Percentiles rank a stretch among this genome's conserved stretches.
phyloP scores from a whole-genome alignment of 2,329 filamentous ascomycete species.

The Decorospora gaudefroyi region DNA sequence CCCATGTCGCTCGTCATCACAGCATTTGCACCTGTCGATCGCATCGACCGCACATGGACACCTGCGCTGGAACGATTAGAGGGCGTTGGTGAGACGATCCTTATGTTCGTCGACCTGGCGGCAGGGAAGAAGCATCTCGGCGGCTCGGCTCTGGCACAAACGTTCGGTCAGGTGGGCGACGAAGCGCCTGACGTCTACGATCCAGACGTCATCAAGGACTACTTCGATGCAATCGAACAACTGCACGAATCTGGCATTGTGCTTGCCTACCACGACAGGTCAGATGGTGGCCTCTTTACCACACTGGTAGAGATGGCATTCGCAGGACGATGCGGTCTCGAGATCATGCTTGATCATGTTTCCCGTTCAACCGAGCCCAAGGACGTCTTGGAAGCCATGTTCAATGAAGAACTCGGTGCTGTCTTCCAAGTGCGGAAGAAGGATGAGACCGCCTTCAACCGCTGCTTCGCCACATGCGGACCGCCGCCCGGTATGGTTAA shows the following conservation, averaged over 20 bases:
- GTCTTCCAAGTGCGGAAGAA: constrained; percentile 91
- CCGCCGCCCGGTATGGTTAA: constrained; percentile 79
- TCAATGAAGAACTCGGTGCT: constrained; percentile 95
- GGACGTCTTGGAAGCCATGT: constrained; percentile 75
- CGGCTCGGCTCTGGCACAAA: constrained; percentile 88
- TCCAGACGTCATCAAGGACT: constrained; percentile 79
- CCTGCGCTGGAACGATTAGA: constrained; percentile 81
- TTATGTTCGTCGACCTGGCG: constrained; percentile 91
- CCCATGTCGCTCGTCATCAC: constrained; percentile 91
- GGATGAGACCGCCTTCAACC: constrained; percentile 82
- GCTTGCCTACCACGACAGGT: constrained; percentile 91
- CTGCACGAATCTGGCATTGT: constrained; percentile 72
- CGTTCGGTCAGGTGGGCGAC: constrained; percentile 82
- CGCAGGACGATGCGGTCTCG: constrained; percentile 85
- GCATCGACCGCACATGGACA: constrained; percentile 89
- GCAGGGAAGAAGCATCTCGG: constrained; percentile 80
- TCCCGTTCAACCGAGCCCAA: constrained; percentile 64
- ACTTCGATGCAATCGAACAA: constrained; percentile 81
- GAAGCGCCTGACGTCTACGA: constrained; percentile 86
- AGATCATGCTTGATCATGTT: constrained; percentile 79
- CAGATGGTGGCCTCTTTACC: constrained; percentile 89
- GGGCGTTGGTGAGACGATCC: constrained; percentile 83
- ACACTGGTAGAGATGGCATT: constrained; percentile 98
- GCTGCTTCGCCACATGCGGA: constrained; percentile 88
- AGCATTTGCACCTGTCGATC: constrained; percentile 81